Evolutionary conservation across 2,329 filamentous ascomycete species (phyloP).

Genomic region (Paecilomyces sp.): DNA sequence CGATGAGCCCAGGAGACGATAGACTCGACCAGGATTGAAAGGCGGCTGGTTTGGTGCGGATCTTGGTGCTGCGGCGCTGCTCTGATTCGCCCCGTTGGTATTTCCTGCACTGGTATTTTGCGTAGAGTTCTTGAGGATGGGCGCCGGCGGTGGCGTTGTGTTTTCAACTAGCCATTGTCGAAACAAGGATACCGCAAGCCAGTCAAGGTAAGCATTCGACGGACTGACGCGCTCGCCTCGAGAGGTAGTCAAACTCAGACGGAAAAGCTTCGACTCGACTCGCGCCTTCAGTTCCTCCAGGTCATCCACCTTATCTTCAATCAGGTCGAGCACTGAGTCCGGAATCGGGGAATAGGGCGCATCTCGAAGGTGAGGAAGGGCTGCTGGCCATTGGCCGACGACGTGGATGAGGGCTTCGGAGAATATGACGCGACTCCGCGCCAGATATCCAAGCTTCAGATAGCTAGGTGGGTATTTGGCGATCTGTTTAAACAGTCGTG

Average conservation of each 20-base stretch:
- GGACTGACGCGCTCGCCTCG: conserved; percentile 78
- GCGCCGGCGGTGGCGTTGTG: conserved; percentile 62
- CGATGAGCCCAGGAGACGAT: conserved; percentile 64
- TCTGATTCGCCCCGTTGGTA: conserved; percentile 6
- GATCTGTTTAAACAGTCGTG: conserved; percentile 88
- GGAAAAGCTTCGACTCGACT: conserved; percentile 74
- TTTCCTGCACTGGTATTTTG: conserved; percentile 6
- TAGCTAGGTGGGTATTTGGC: conserved; percentile 93
- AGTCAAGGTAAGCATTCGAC: conserved; percentile 73
- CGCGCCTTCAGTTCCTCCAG: conserved; percentile 74
- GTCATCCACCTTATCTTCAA: conserved; percentile 92
- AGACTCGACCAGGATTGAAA: conserved; percentile 57
- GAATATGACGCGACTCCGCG: conserved; percentile 75
- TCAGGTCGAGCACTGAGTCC: conserved; percentile 71
- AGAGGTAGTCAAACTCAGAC: conserved; percentile 69
- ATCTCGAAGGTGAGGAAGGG: conserved; percentile 65
- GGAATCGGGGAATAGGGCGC: conserved; percentile 53
- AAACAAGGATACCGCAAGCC: conserved; percentile 81
- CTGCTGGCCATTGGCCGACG: conserved; percentile 86
- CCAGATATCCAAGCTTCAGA: conserved; percentile 79
- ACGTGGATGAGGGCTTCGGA: conserved; percentile 87
- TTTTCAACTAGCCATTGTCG: conserved; percentile 91
- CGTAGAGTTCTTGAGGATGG: conserved; percentile 34
- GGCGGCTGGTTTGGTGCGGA: conserved; percentile 17
- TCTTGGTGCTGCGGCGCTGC: conserved; percentile 12